Evolutionary conservation across 1,284 basidiomycete species (phyloP).

Genomic region (Microstroma glucosiphilum): DNA sequence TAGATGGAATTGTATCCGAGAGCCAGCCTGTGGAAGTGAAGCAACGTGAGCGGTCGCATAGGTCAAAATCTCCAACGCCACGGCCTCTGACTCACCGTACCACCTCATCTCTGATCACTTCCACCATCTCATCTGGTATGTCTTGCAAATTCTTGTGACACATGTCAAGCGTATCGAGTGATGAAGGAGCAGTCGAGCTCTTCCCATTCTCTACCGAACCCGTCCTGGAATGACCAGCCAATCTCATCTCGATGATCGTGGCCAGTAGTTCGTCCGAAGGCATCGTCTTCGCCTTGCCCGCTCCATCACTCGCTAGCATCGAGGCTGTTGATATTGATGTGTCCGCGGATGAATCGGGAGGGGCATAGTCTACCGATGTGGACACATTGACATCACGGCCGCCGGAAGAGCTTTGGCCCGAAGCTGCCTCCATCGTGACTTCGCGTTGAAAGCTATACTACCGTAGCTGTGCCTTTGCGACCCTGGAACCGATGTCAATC

Average conservation of each 20-base stretch:
- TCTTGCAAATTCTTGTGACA: conserved; percentile 30
- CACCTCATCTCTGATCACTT: conserved; percentile 30
- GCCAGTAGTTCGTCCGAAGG: conserved; percentile 23
- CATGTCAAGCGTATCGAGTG: conserved; percentile 36
- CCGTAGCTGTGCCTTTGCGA: too few species aligned
- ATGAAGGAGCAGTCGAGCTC: conserved; percentile 11
- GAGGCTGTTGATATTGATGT: too few species aligned
- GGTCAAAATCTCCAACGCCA: not conserved
- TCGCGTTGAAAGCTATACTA: too few species aligned
- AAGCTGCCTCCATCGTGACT: too few species aligned
- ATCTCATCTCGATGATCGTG: conserved; percentile 25
- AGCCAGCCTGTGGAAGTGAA: conserved; percentile 62
- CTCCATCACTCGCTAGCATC: too few species aligned
- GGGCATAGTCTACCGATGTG: too few species aligned
- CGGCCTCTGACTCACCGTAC: conserved; percentile 18
- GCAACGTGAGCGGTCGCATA: not conserved
- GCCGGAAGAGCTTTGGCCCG: too few species aligned
- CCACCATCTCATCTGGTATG: conserved; percentile 27
- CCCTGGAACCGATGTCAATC: too few species aligned
- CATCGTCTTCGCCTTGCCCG: not conserved
- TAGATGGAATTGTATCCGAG: conserved; percentile 77
- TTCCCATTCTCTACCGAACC: conserved; percentile 11
- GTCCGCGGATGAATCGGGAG: too few species aligned
- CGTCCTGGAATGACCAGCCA: conserved; percentile 1
- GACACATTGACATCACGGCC: too few species aligned